Percentiles rank a stretch among this genome's conserved stretches.
phyloP scores from a whole-genome alignment of 495 filamentous ascomycete species.

The Neurospora hispaniola region DNA sequence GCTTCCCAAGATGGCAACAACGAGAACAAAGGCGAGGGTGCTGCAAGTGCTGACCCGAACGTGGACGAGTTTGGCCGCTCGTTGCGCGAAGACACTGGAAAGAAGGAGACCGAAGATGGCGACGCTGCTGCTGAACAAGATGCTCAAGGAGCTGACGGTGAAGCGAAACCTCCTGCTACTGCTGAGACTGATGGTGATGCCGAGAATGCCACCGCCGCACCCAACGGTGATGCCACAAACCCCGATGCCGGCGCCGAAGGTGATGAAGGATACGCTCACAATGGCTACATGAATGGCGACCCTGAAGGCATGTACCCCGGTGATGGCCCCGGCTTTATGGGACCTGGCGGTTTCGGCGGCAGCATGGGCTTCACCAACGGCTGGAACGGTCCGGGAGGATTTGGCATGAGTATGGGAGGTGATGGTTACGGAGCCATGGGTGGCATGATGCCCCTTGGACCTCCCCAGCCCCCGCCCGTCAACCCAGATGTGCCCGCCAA shows the following conservation, averaged over 20 bases:
- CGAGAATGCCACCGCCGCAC: background rate
- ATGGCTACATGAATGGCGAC: background rate
- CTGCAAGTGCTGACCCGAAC: slow-evolving; percentile 15
- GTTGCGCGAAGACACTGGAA: slow-evolving; percentile 23
- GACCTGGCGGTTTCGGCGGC: background rate
- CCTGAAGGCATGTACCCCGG: background rate
- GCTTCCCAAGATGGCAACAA: slow-evolving; percentile 2
- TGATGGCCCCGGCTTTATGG: background rate
- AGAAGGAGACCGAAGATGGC: slow-evolving; percentile 6
- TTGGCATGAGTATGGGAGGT: background rate
- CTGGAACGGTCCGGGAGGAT: background rate
- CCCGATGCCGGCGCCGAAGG: background rate
- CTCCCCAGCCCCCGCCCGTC: slow-evolving; percentile 6
- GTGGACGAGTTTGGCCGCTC: slow-evolving; percentile 46
- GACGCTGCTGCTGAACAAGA: slow-evolving; percentile 20
- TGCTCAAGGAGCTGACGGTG: slow-evolving; percentile 14
- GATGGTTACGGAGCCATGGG: background rate
- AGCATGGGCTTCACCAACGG: background rate
- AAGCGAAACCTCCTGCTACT: slow-evolving; percentile 4
- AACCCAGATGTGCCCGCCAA: slow-evolving; percentile 41
- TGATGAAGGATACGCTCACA: background rate
- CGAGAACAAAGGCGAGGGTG: slow-evolving; percentile 7
- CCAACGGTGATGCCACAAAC: background rate
- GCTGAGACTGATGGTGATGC: slow-evolving; percentile 2
- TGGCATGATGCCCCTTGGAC: background rate